A percentile compares a stretch with the other conserved stretches of the same genome.
Conservation (phyloP, 192 early-diverging fungal species). For the Backusella parvicylindrica region DNA sequence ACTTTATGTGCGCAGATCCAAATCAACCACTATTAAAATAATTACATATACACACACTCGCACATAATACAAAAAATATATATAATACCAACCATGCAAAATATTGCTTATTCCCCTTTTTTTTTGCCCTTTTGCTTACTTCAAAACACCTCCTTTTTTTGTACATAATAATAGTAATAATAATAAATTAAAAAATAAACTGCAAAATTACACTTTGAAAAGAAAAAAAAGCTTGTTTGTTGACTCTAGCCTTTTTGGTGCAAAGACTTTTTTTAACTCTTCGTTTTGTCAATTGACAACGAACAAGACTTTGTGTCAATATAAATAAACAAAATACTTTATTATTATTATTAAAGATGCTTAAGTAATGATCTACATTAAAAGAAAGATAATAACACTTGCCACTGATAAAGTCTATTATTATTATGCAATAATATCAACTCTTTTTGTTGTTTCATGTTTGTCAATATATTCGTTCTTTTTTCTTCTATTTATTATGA, state of each 20-base stretch:
- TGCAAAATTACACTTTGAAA: neutral
- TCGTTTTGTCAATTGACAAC: neutral
- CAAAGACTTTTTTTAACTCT: neutral
- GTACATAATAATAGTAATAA: neutral
- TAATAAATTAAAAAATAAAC: neutral
- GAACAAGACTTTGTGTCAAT: neutral
- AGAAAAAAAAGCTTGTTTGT: neutral
- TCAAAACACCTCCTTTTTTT: neutral
- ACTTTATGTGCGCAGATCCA: conserved; percentile 23
- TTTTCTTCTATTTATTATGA: neutral
- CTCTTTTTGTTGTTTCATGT: too few species aligned
- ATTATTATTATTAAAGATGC: too few species aligned
- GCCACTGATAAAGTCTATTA: neutral
- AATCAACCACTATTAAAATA: conserved; percentile 4
- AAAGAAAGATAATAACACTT: neutral
- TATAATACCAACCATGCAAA: conserved; percentile 3
- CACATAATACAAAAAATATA: neutral
- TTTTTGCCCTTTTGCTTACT: neutral
- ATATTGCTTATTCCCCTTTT: neutral
- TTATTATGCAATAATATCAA: too few species aligned
- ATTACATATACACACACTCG: neutral
- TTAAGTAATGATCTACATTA: neutral
- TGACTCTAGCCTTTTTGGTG: neutral
- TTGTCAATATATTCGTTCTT: too few species aligned
- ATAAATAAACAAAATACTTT: neutral